A percentile compares a stretch with the other conserved stretches of the same genome.
phyloP scores from a whole-genome alignment of 169 alveolate genomes.

The Babesia divergens region DNA sequence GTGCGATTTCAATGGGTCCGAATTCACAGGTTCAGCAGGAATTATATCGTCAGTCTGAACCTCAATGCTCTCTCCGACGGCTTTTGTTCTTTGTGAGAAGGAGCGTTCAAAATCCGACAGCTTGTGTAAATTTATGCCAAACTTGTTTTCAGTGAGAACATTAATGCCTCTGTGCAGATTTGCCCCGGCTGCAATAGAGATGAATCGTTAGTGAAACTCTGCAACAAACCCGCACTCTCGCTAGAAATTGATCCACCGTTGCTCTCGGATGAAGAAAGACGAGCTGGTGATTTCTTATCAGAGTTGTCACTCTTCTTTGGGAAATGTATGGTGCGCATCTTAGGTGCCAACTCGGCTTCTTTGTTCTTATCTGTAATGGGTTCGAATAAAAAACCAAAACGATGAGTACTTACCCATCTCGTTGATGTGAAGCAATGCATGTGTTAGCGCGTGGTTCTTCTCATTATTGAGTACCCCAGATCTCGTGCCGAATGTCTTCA shows the following conservation, averaged over 20 bases:
- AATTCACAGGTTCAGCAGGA: neutral
- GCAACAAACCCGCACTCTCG: too few relatives aligned
- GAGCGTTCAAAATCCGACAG: conserved; percentile 43
- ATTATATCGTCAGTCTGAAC: conserved; percentile 31
- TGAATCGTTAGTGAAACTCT: neutral
- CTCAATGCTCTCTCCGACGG: conserved; percentile 28
- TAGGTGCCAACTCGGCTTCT: conserved; percentile 63
- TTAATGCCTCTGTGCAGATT: conserved; percentile 30
- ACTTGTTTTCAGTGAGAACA: conserved; percentile 28
- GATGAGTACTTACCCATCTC: conserved; percentile 35
- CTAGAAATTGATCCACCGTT: too few relatives aligned
- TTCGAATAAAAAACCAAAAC: neutral
- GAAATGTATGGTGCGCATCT: conserved; percentile 11
- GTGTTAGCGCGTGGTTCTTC: conserved; percentile 30
- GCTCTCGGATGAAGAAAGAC: neutral
- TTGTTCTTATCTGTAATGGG: conserved; percentile 23
- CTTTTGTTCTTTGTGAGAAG: neutral
- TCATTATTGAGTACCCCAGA: conserved; percentile 23
- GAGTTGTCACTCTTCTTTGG: neutral
- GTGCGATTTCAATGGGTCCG: neutral
- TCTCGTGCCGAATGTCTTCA: conserved; percentile 26
- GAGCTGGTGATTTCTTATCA: neutral
- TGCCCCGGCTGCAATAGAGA: neutral
- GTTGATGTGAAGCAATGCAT: conserved; percentile 49
- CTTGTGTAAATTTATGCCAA: conserved; percentile 29